Evolutionary conservation across 2,329 filamentous ascomycete genomes (phyloP).

Genomic region (Xylariaceae sp.): DNA sequence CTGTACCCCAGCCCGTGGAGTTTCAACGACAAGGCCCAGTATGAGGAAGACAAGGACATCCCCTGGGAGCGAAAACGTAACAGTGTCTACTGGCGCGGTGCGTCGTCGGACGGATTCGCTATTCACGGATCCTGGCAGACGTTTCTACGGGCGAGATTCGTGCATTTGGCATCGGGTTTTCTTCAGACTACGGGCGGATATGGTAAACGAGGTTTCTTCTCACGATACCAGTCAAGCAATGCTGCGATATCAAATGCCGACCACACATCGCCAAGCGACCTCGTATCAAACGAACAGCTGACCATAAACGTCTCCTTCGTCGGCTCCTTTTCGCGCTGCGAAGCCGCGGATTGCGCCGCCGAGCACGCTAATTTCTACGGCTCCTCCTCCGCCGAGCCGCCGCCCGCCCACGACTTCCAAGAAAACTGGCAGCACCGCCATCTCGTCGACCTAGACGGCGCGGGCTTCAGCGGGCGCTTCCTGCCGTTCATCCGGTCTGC

Average conservation of each 20-base stretch:
- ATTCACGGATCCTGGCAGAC: conserved; percentile 50
- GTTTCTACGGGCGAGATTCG: conserved; percentile 57
- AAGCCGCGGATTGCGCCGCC: conserved; percentile 32
- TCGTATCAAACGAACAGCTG: conserved; percentile 8
- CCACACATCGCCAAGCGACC: background rate
- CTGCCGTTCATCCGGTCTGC: conserved; percentile 48
- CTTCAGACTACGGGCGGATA: conserved; percentile 1
- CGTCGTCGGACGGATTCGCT: conserved; percentile 48
- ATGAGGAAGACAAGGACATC: conserved; percentile 38
- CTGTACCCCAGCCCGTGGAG: conserved; percentile 41
- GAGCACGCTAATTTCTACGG: conserved; percentile 35
- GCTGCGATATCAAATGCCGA: background rate
- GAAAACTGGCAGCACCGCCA: conserved; percentile 47
- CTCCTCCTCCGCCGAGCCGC: conserved; percentile 19
- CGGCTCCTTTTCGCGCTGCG: conserved; percentile 37
- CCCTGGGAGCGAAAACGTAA: conserved; percentile 47
- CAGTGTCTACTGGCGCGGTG: conserved; percentile 52
- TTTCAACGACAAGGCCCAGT: conserved; percentile 37
- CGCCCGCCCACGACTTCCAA: conserved; percentile 31
- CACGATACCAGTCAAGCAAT: background rate
- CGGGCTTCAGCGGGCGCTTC: conserved; percentile 47
- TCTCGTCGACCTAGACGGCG: conserved; percentile 57
- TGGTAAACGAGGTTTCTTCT: background rate
- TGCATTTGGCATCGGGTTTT: conserved; percentile 45
- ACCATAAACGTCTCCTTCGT: conserved; percentile 38